A percentile compares a stretch with the other conserved stretches of the same genome.
These are phyloP conservation scores for Teunomyces kruisii DNA, from an alignment of 805 yeast species.

Conservation along the genomic window DNA sequence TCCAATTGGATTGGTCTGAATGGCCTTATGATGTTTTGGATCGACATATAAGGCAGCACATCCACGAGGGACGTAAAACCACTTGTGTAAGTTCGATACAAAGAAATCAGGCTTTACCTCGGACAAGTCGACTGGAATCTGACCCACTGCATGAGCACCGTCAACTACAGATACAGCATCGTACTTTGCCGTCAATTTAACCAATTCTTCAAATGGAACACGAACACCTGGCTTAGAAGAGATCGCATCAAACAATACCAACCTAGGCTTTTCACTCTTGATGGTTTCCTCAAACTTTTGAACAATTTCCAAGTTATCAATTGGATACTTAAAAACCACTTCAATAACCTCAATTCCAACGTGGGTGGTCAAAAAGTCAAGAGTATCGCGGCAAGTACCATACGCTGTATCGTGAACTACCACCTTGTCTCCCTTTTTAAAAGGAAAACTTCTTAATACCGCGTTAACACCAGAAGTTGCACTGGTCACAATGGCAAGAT, in stretches of 20 bases:
- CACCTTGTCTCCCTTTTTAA: constrained; percentile 51
- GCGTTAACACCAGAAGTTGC: constrained; percentile 63
- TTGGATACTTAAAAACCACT: constrained; percentile 15
- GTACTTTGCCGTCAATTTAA: constrained; percentile 44
- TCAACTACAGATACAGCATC: constrained; percentile 58
- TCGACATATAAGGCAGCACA: constrained; percentile 60
- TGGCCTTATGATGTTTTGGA: constrained; percentile 44
- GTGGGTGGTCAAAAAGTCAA: constrained; percentile 36
- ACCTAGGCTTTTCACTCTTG: constrained; percentile 21
- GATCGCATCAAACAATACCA: constrained; percentile 59
- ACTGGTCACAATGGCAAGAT: constrained; percentile 54
- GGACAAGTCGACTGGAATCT: constrained; percentile 42
- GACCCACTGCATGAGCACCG: constrained; percentile 72
- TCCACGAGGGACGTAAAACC: constrained; percentile 60
- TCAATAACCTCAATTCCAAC: constrained; percentile 22
- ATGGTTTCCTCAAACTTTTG: constrained; percentile 20
- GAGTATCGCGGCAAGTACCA: constrained; percentile 54
- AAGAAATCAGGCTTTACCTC: constrained; percentile 57
- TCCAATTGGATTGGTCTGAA: constrained; percentile 61
- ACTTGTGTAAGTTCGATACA: constrained; percentile 66
- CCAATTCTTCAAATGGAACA: constrained; percentile 55
- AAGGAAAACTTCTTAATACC: constrained; percentile 53
- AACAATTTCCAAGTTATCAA: constrained; percentile 20
- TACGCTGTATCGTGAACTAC: constrained; percentile 51
- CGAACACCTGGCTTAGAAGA: constrained; percentile 63